Conservation (phyloP, 805 yeast genomes). For the Ogataea ganodermae region DNA sequence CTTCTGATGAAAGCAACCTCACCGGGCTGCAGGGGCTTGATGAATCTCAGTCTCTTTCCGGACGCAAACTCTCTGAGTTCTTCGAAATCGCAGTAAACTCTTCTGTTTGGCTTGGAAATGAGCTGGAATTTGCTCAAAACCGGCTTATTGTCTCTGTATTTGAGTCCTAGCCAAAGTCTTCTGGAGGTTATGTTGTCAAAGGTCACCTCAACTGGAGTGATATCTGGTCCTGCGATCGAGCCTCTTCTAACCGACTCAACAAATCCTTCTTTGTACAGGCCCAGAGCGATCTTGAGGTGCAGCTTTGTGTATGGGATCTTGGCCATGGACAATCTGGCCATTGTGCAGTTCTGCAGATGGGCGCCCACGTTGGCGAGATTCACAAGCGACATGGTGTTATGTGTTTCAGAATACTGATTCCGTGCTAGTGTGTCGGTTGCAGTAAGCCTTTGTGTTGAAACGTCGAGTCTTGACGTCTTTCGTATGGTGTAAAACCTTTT, state of each 20-base stretch:
- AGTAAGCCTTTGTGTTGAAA: background rate
- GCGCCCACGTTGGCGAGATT: slow-evolving; percentile 83
- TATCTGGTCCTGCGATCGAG: slow-evolving; percentile 81
- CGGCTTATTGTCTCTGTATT: slow-evolving; percentile 78
- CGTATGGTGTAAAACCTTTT: background rate
- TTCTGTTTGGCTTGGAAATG: slow-evolving; percentile 83
- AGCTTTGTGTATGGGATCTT: slow-evolving; percentile 80
- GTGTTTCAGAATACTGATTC: background rate
- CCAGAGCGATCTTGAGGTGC: slow-evolving; percentile 81
- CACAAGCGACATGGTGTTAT: slow-evolving; percentile 73
- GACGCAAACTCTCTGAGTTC: slow-evolving; percentile 74
- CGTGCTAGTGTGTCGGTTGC: background rate
- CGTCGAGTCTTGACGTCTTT: background rate
- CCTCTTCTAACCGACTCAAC: slow-evolving; percentile 84
- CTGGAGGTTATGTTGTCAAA: slow-evolving; percentile 85
- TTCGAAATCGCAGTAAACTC: slow-evolving; percentile 59
- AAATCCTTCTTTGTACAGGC: slow-evolving; percentile 89
- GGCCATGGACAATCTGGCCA: slow-evolving; percentile 72
- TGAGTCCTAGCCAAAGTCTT: slow-evolving; percentile 88
- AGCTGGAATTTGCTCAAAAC: slow-evolving; percentile 72
- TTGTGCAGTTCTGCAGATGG: slow-evolving; percentile 84
- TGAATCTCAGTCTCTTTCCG: slow-evolving; percentile 73
- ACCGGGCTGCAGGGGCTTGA: slow-evolving; percentile 84
- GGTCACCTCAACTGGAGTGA: slow-evolving; percentile 70
- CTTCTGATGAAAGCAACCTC: slow-evolving; percentile 74